Evolutionary conservation across 805 yeast genomes (phyloP), one percentile per base, ranked within the genome.

Genomic region (Nakazawaea molendinolei): DNA sequence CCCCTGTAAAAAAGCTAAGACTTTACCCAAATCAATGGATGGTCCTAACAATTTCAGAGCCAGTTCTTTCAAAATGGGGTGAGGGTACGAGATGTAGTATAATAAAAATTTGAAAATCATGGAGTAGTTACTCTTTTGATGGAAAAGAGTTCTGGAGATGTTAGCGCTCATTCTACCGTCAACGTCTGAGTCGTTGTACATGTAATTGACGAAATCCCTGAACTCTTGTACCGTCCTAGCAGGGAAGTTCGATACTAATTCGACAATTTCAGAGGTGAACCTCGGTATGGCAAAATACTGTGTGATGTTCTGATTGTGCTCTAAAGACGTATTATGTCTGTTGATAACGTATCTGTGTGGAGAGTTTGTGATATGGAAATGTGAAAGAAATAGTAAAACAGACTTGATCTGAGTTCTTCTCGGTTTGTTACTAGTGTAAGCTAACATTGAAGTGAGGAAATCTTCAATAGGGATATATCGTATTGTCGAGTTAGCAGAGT

Each of bases 61-160:
- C 31, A 47, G 45, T 0, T 28, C 14, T 3, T 44, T 23, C 6
- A 61, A 24, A 6, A 28, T 28, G 2, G 46, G 43, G 47, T 61
- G 60, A 10, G 65, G 64, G 38, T 60, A 49, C 15, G 48, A 42
- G 6, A 59, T 50, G 9, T 53, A 45, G 28, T 49, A 53, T 33
- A 54, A 54, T 21, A 61, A 46, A 18, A 52, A 42, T 10, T 43
- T 40, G 27, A 52, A 52, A 10, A 36, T 31, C 3, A 33, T 33
- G 26, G 45, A 48, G 16, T 45, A 45, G 10, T 16, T 31, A 19
- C 12, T 44, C 34, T 14, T 34, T 20, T 6, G 36, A 36, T 14
- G 41, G 25, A 29, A 43, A 36, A 27, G 39, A 42, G 18, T 42
- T 31, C 23, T 44, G 44, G 30, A 43, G 44, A 44, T 39, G 39